Percentiles rank a stretch among this genome's conserved stretches.
These are phyloP conservation scores for Blepharisma stoltei DNA, from an alignment of 73 alveolate genomes.

Conservation along the genomic window DNA sequence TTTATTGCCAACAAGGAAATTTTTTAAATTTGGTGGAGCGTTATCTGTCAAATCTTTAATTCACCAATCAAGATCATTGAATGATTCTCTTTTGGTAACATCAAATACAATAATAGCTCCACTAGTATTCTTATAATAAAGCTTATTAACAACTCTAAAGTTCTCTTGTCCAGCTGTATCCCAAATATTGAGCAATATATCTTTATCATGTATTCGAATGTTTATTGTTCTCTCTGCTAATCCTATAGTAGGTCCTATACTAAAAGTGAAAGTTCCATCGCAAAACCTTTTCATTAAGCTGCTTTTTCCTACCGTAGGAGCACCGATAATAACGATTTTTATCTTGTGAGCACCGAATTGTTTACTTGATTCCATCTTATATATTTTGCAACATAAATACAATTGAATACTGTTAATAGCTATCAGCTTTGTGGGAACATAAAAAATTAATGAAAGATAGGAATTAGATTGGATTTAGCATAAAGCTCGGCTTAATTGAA, in stretches of 20 bases:
- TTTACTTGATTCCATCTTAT: no score
- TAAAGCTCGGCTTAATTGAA: no score
- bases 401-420: no score
- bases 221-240: neutral
- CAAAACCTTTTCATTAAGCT: neutral
- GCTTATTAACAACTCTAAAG: slow-evolving; percentile 31
- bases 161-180: slow-evolving; percentile 50
- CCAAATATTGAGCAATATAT: slow-evolving; percentile 31
- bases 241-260: neutral
- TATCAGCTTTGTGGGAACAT: no score
- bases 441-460: no score
- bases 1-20: slow-evolving; percentile 64
- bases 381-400: no score
- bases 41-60: slow-evolving; percentile 48
- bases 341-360: neutral
- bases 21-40: slow-evolving; percentile 53
- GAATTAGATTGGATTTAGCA: no score
- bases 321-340: neutral
- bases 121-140: slow-evolving; percentile 56
- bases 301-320: neutral
- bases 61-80: slow-evolving; percentile 57
- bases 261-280: neutral
- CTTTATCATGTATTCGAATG: neutral
- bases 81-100: slow-evolving; percentile 47
- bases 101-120: slow-evolving; percentile 66